These are phyloP conservation scores for Talaromyces sp. DNA, from an alignment of 2,329 filamentous ascomycete genomes.

Conservation along the genomic window DNA sequence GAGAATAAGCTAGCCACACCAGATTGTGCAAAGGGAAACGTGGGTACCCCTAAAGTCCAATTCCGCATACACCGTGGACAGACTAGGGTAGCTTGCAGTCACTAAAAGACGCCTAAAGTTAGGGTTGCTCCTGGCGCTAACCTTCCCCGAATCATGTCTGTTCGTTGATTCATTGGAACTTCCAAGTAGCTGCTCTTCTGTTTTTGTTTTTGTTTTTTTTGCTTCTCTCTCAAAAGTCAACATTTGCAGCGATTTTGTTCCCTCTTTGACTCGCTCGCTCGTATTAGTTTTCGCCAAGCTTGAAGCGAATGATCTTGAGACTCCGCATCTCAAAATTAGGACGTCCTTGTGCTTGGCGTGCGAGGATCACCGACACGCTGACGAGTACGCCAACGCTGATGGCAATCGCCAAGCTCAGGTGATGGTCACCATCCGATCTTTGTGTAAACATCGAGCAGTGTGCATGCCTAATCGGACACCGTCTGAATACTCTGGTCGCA, in stretches of 20 bases:
- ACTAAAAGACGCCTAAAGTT: slow-evolving; percentile 4
- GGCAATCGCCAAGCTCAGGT: slow-evolving; percentile 1
- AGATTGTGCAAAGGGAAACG: slow-evolving; percentile 8
- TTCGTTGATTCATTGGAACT: not conserved
- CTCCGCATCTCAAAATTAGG: slow-evolving; percentile 1
- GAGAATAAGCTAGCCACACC: slow-evolving; percentile 7
- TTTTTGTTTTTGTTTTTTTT: not conserved
- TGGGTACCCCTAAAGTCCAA: not conserved
- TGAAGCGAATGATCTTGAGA: not conserved
- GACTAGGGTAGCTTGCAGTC: slow-evolving; percentile 5
- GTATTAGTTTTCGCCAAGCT: not conserved
- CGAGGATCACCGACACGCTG: slow-evolving; percentile 11
- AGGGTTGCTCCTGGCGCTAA: slow-evolving; percentile 4
- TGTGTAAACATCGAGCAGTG: slow-evolving; percentile 7
- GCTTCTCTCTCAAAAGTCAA: not conserved
- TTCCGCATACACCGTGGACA: slow-evolving; percentile 10
- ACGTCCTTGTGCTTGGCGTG: slow-evolving; percentile 5
- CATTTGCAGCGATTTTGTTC: not conserved
- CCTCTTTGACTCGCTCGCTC: not conserved
- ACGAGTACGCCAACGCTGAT: not conserved
- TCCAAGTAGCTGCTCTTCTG: not conserved
- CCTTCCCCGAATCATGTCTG: not conserved
- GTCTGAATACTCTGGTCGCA: not conserved
- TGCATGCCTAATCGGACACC: not conserved
- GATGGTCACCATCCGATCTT: slow-evolving; percentile 6